A percentile compares a stretch with the other conserved stretches of the same genome.
These are phyloP conservation scores for Quercus parvula DNA, from an alignment of 306 rosid species.

Conservation along the genomic window DNA sequence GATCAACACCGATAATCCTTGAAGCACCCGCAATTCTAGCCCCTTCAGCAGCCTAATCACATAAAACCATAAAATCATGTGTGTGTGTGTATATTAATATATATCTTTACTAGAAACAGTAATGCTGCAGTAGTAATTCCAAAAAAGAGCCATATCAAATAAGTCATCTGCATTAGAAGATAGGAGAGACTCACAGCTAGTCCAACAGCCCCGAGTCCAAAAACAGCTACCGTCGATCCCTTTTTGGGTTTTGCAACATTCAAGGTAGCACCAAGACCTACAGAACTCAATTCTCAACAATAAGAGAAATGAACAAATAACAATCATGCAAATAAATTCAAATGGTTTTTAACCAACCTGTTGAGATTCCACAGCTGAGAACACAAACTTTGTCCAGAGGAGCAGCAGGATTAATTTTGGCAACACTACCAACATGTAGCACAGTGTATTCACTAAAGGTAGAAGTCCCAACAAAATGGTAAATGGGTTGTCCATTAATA, in stretches of 20 bases:
- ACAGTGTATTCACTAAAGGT: conserved; percentile 87
- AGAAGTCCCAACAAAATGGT: conserved; percentile 86
- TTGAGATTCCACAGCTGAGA: conserved; percentile 88
- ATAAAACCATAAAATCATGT: not conserved
- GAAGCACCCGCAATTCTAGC: conserved; percentile 9
- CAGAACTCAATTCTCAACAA: not conserved
- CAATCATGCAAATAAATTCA: too few species aligned
- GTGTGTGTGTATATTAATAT: not conserved
- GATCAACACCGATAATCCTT: conserved; percentile 11
- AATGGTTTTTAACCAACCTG: conserved; percentile 35
- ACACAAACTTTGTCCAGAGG: conserved; percentile 93
- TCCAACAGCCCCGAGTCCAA: conserved; percentile 68
- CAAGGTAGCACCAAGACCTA: conserved; percentile 62
- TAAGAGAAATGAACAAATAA: too few species aligned
- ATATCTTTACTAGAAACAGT: too few species aligned
- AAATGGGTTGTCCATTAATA: conserved; percentile 58
- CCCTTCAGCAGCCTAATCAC: conserved; percentile 16
- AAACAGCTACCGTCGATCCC: conserved; percentile 47
- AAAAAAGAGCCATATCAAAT: not conserved
- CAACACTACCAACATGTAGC: conserved; percentile 67
- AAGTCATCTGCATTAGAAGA: too few species aligned
- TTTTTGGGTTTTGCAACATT: conserved; percentile 63
- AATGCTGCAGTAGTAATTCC: not conserved
- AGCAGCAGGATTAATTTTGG: conserved; percentile 76
- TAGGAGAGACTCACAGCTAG: conserved; percentile 46